phyloP scores from a whole-genome alignment of 106 monocot species.

The Dactylorhiza incarnata region DNA sequence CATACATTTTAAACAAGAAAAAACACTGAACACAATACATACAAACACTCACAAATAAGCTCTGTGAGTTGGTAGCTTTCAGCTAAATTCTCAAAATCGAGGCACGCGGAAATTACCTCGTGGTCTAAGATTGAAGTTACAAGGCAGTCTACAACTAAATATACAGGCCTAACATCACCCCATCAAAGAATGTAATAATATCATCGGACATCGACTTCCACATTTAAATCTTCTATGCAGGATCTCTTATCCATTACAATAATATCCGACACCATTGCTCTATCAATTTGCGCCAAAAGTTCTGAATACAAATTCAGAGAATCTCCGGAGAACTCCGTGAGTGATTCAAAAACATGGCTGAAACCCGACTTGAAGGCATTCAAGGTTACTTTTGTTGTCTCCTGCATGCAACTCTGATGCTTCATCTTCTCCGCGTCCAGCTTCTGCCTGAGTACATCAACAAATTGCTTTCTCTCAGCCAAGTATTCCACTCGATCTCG shows the following conservation, averaged over 20 bases:
- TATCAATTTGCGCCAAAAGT: constrained; percentile 38
- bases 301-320: constrained; percentile 50
- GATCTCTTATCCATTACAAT: constrained; percentile 26
- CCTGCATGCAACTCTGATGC: constrained; percentile 71
- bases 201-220: constrained; percentile 12
- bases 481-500: constrained; percentile 50
- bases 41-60: background rate
- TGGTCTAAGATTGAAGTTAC: background rate
- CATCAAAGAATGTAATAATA: background rate
- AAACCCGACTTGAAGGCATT: constrained; percentile 74
- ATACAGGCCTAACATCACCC: background rate
- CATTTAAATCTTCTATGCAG: constrained; percentile 29
- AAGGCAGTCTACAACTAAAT: background rate
- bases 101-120: background rate
- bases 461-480: constrained; percentile 46
- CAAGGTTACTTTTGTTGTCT: constrained; percentile 57
- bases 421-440: constrained; percentile 68
- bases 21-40: background rate
- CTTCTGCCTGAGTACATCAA: constrained; percentile 44
- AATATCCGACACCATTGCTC: constrained; percentile 18
- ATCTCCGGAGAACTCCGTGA: constrained; percentile 66
- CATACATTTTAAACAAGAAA: too few relatives aligned
- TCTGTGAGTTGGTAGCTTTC: constrained; percentile 6
- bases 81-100: constrained; percentile 2
- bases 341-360: constrained; percentile 48